Evolutionary conservation across 1,139 yeast genomes (phyloP).

Genomic region (Blastobotrys malaysiensis): DNA sequence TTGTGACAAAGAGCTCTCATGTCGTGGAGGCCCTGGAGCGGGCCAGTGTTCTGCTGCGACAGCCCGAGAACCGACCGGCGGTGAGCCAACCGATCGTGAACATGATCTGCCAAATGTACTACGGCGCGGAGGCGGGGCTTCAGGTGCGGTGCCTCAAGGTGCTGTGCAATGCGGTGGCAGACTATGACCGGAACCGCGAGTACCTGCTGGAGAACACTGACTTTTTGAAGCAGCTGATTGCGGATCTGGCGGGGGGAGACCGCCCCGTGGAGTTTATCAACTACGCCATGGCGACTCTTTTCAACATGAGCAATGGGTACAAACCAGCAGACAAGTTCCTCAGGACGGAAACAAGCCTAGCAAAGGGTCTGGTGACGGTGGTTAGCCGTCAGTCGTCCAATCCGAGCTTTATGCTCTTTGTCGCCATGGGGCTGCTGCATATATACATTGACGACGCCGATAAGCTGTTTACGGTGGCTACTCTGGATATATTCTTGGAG

Average conservation of each 20-base stretch:
- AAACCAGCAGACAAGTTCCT: slow-evolving; percentile 10
- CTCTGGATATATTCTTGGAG: slow-evolving; percentile 11
- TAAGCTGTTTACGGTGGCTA: slow-evolving; percentile 4
- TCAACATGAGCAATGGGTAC: slow-evolving; percentile 13
- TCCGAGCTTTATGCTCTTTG: slow-evolving; percentile 6
- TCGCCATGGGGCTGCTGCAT: slow-evolving; percentile 11
- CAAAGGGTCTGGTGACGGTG: slow-evolving; percentile 2
- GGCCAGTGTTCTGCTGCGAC: slow-evolving; percentile 5
- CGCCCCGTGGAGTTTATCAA: slow-evolving; percentile 8
- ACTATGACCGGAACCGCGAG: slow-evolving; percentile 12
- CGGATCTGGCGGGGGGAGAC: background rate
- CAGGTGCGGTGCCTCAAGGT: slow-evolving; percentile 2
- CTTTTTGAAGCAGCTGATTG: slow-evolving; percentile 6
- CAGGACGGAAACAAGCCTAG: background rate
- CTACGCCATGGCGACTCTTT: slow-evolving; percentile 10
- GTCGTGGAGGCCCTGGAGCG: slow-evolving; percentile 6
- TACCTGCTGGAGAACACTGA: slow-evolving; percentile 7
- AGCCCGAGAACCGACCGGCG: slow-evolving; percentile 4
- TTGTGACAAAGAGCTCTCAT: background rate
- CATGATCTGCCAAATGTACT: slow-evolving; percentile 1
- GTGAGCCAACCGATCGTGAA: slow-evolving; percentile 1
- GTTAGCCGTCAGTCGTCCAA: slow-evolving; percentile 4
- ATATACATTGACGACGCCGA: slow-evolving; percentile 7
- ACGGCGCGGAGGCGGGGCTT: background rate
- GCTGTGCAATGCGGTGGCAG: slow-evolving; percentile 13